These are phyloP conservation scores for Kokia cookei DNA, from an alignment of 441 rosid species.

Conservation along the genomic window DNA sequence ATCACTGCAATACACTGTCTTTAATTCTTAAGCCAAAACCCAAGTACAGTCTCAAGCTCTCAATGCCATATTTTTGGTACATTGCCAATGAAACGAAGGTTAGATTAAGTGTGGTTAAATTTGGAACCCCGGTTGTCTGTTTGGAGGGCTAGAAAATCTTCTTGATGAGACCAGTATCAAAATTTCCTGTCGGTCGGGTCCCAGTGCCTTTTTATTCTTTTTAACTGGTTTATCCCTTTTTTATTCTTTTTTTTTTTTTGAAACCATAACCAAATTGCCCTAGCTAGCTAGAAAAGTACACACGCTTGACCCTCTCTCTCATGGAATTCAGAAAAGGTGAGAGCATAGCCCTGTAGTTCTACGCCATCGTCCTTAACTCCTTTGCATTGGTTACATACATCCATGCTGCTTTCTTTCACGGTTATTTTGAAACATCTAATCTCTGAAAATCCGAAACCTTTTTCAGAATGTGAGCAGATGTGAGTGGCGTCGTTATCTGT, in stretches of 20 bases:
- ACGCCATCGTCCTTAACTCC: neutral
- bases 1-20: neutral
- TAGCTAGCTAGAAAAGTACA: neutral
- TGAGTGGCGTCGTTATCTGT: neutral
- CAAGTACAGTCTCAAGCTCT: neutral
- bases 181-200: slow-evolving; percentile 2
- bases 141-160: slow-evolving; percentile 7
- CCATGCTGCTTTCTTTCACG: neutral
- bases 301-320: slow-evolving; percentile 3
- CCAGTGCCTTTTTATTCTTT: neutral
- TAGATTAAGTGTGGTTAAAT: neutral
- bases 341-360: neutral
- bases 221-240: no score
- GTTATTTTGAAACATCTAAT: slow-evolving; percentile 4
- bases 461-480: slow-evolving; percentile 10
- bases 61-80: neutral
- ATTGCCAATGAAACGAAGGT: neutral
- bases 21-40: neutral
- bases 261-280: slow-evolving; percentile 6
- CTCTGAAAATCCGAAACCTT: slow-evolving; percentile 7
- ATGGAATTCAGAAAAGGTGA: slow-evolving; percentile 6
- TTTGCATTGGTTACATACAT: neutral
- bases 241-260: neutral
- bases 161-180: slow-evolving; percentile 8
- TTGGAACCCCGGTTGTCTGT: neutral